Evolutionary conservation across 345 rosid species (phyloP).

Genomic region (Linum usitatissimum): DNA sequence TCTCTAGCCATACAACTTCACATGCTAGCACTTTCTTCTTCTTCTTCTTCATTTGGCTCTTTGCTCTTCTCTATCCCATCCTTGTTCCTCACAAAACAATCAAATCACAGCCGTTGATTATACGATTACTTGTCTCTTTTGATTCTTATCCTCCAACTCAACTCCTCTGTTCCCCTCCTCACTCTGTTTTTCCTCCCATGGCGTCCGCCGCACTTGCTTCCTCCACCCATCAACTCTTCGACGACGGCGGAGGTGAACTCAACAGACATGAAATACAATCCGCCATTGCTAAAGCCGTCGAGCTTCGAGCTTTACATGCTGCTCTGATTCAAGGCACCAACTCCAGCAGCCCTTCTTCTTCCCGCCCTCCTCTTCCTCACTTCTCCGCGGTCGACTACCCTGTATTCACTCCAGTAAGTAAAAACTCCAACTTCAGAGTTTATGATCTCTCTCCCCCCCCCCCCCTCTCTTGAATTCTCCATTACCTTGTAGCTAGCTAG

Average conservation of each 20-base stretch:
- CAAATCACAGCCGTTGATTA: conserved; percentile 24
- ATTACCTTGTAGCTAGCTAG: conserved; percentile 3
- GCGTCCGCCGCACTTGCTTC: conserved; percentile 35
- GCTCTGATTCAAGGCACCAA: conserved; percentile 56
- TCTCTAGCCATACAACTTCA: conserved; percentile 29
- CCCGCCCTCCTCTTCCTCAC: conserved; percentile 33
- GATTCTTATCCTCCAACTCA: conserved; percentile 16
- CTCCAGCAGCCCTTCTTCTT: conserved; percentile 20
- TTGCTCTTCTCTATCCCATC: background rate
- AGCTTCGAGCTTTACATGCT: conserved; percentile 75
- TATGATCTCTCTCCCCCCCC: background rate
- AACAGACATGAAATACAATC: conserved; percentile 55
- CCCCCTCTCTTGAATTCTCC: background rate
- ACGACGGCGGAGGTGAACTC: conserved; percentile 25
- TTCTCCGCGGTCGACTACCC: conserved; percentile 91
- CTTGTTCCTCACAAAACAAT: conserved; percentile 22
- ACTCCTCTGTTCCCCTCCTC: conserved; percentile 12
- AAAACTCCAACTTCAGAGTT: too few relatives aligned
- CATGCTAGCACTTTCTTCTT: conserved; percentile 2
- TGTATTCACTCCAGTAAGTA: conserved; percentile 85
- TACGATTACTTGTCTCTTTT: conserved; percentile 14
- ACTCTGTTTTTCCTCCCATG: conserved; percentile 37
- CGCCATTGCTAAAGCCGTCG: conserved; percentile 83
- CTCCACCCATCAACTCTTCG: conserved; percentile 24
- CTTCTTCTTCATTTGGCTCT: conserved; percentile 6